Conservation (phyloP, 371 early-diverging fungal genomes). For the Mortierella sp. region DNA sequence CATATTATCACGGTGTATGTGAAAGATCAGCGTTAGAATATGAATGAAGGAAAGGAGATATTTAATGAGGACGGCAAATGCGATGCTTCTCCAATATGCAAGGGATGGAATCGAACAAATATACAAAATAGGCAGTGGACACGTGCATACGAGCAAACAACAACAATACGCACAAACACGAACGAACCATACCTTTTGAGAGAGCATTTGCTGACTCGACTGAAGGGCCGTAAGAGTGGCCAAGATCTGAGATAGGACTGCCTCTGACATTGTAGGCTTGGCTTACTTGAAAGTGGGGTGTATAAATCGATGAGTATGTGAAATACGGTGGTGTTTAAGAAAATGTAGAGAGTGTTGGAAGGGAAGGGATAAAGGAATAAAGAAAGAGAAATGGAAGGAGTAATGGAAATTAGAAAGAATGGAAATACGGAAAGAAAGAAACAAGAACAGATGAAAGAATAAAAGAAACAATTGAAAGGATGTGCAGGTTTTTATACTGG, state of each 20-base stretch:
- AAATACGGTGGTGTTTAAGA: background rate
- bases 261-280: constrained; percentile 20
- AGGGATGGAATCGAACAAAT: background rate
- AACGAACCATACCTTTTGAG: constrained; percentile 29
- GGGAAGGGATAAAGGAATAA: background rate
- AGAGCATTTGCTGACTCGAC: constrained; percentile 19
- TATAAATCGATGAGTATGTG: background rate
- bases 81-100: background rate
- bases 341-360: background rate
- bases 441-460: background rate
- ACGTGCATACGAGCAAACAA: background rate
- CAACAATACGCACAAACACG: background rate
- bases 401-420: background rate
- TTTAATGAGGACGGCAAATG: background rate
- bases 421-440: background rate
- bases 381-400: background rate
- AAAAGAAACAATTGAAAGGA: background rate
- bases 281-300: background rate
- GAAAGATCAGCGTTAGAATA: background rate
- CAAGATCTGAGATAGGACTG: constrained; percentile 33
- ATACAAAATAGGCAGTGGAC: background rate
- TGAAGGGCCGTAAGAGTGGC: constrained; percentile 21
- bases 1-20: background rate
- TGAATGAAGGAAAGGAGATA: background rate
- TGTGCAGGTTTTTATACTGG: background rate